A percentile compares a stretch with the other conserved stretches of the same genome.
Conservation (phyloP, 805 yeast genomes). For the Wickerhamomyces ciferrii region DNA sequence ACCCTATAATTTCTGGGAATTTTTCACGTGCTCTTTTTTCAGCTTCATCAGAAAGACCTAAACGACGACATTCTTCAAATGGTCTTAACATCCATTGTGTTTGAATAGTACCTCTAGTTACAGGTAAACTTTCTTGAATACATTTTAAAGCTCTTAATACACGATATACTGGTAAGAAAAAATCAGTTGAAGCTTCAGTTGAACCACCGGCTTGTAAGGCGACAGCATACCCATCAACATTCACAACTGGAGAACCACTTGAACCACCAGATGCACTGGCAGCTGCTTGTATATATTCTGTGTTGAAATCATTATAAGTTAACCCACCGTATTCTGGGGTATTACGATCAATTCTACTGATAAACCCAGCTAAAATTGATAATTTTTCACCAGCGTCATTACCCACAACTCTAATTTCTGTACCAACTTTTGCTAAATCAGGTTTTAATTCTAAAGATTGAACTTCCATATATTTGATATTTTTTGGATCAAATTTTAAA, state of each 20-base stretch:
- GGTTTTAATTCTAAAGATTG: conserved; percentile 67
- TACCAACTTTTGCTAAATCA: conserved; percentile 83
- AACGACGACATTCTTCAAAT: conserved; percentile 82
- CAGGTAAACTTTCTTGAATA: conserved; percentile 49
- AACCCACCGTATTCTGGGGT: conserved; percentile 90
- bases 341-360: conserved; percentile 76
- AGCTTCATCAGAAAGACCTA: conserved; percentile 73
- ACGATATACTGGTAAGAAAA: conserved; percentile 80
- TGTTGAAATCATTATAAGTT: conserved; percentile 88
- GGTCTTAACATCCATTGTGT: conserved; percentile 86
- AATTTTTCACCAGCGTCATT: conserved; percentile 95
- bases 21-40: conserved; percentile 62
- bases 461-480: conserved; percentile 69
- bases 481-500: conserved; percentile 66
- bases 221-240: conserved; percentile 79
- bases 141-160: conserved; percentile 78
- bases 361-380: conserved; percentile 81
- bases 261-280: conserved; percentile 96
- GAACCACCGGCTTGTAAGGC: conserved; percentile 95
- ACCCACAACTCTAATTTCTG: conserved; percentile 92
- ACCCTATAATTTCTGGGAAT: conserved; percentile 74
- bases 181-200: conserved; percentile 88
- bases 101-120: conserved; percentile 89
- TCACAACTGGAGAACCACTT: conserved; percentile 94
- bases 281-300: conserved; percentile 93